Conservation (phyloP, 2,329 filamentous ascomycete species). For the Lecanicillium sp. region DNA sequence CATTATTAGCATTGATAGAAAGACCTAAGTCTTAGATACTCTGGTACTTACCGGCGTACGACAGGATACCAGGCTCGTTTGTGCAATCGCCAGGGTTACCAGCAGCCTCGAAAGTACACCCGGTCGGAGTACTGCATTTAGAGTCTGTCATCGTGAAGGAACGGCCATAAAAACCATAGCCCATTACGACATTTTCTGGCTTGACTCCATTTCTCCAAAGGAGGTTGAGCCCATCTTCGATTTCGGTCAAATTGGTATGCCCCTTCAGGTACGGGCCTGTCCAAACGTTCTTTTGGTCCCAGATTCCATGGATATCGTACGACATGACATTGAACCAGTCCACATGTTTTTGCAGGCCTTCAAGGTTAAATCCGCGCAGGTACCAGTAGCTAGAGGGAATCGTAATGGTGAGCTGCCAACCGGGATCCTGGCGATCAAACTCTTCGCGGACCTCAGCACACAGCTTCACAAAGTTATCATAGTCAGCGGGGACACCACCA, state of each 20-base stretch:
- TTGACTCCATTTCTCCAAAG: constrained; percentile 35
- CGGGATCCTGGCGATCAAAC: constrained; percentile 2
- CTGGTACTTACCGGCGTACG: constrained; percentile 13
- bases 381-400: constrained; percentile 16
- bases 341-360: constrained; percentile 14
- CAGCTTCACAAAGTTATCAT: not conserved
- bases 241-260: constrained; percentile 37
- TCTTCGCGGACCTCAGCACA: not conserved
- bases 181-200: constrained; percentile 33
- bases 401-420: constrained; percentile 9
- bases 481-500: not conserved
- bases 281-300: constrained; percentile 24
- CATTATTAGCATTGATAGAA: too few relatives aligned
- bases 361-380: constrained; percentile 9
- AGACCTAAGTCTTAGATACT: too few relatives aligned
- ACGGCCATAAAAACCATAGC: constrained; percentile 34
- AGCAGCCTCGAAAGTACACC: constrained; percentile 18
- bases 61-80: constrained; percentile 25
- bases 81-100: constrained; percentile 23
- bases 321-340: constrained; percentile 32
- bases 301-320: constrained; percentile 35
- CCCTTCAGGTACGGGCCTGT: constrained; percentile 25
- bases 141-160: constrained; percentile 15
- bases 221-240: constrained; percentile 31
- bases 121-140: not conserved